Percentiles rank a stretch among this genome's conserved stretches.
phyloP scores from a whole-genome alignment of 352 stramenopile species.

The Phytopythium mirpurense region DNA sequence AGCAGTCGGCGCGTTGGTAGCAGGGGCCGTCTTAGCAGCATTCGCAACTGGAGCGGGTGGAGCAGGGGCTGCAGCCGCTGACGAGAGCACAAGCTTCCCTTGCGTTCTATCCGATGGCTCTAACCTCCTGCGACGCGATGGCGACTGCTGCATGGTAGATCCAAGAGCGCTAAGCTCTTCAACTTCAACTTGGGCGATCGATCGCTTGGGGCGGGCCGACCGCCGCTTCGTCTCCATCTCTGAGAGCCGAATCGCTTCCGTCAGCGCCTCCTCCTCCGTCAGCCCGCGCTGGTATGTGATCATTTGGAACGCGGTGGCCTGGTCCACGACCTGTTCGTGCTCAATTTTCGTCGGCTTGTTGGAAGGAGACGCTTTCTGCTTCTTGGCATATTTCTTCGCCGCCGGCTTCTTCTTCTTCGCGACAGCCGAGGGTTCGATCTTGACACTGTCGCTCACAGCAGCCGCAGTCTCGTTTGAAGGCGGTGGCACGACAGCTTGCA shows the following conservation, averaged over 20 bases:
- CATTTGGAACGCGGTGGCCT: constrained; percentile 21
- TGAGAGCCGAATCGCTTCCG: constrained; percentile 26
- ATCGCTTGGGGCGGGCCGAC: constrained; percentile 10
- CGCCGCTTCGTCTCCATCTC: constrained; percentile 12
- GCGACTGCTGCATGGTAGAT: not conserved
- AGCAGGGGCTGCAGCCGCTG: not conserved
- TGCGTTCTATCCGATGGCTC: not conserved
- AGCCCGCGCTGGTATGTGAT: constrained; percentile 27
- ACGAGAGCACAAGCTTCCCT: not conserved
- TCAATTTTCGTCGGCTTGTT: constrained; percentile 9
- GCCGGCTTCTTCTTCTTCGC: not conserved
- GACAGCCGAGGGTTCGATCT: not conserved
- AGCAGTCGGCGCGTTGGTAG: not conserved
- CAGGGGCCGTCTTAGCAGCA: not conserved
- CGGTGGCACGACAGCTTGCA: not conserved
- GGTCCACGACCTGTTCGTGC: constrained; percentile 10
- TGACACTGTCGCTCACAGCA: not conserved
- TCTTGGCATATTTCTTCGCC: constrained; percentile 6
- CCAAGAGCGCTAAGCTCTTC: not conserved
- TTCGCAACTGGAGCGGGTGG: not conserved
- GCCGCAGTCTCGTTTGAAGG: not conserved
- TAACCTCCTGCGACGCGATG: not conserved
- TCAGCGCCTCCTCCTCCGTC: constrained; percentile 25
- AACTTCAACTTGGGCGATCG: not conserved
- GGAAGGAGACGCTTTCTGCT: constrained; percentile 7